These are phyloP conservation scores for Magnaporthiopsis rhizophila DNA, from an alignment of 2,329 filamentous ascomycete species.

Conservation along the genomic window DNA sequence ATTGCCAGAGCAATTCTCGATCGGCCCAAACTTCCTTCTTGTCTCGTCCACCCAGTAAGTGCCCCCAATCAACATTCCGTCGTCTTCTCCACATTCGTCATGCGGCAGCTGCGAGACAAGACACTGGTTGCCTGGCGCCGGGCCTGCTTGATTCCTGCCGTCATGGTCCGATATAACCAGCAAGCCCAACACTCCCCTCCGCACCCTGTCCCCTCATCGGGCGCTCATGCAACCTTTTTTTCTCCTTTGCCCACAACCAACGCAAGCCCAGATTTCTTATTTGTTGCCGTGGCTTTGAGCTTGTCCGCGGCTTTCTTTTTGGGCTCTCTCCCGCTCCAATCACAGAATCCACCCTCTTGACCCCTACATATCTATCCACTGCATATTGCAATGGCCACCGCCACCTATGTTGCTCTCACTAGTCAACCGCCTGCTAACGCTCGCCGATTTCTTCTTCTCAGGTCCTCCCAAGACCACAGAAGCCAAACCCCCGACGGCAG, in stretches of 20 bases:
- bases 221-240: too few species aligned
- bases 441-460: neutral
- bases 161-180: neutral
- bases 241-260: too few species aligned
- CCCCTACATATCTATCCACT: neutral
- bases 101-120: slow-evolving; percentile 4
- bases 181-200: neutral
- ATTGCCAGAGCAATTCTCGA: slow-evolving; percentile 20
- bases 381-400: slow-evolving; percentile 3
- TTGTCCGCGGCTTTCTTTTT: neutral
- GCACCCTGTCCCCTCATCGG: neutral
- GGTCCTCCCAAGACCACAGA: neutral
- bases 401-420: neutral
- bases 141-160: neutral
- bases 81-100: neutral
- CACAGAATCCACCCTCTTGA: neutral
- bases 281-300: neutral
- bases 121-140: slow-evolving; percentile 2
- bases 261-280: too few species aligned
- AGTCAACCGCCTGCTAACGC: slow-evolving; percentile 1
- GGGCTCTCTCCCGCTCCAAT: neutral
- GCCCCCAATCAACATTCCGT: slow-evolving; percentile 2
- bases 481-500: neutral
- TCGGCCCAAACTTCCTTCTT: neutral
- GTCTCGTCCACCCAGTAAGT: slow-evolving; percentile 13